These are phyloP conservation scores for Arthrocladium fulminans DNA, from an alignment of 2,329 filamentous ascomycete genomes.

Conservation along the genomic window DNA sequence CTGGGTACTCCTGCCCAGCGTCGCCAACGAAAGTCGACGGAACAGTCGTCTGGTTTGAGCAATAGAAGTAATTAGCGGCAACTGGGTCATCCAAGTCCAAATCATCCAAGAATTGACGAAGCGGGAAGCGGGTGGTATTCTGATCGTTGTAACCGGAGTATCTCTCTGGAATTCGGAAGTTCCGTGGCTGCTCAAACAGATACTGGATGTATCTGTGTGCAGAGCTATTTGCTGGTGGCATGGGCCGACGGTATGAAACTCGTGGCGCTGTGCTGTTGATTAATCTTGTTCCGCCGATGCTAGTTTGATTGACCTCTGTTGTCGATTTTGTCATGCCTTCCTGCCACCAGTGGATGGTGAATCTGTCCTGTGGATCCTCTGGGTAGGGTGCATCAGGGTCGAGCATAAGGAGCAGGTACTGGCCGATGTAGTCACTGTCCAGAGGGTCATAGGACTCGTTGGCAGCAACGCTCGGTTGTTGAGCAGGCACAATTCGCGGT, in stretches of 20 bases:
- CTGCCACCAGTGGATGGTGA: conserved; percentile 19
- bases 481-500: conserved; percentile 10
- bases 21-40: conserved; percentile 16
- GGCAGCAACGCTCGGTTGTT: conserved; percentile 15
- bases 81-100: conserved; percentile 16
- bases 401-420: conserved; percentile 20
- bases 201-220: conserved; percentile 21
- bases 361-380: conserved; percentile 12
- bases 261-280: conserved; percentile 13
- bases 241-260: conserved; percentile 13
- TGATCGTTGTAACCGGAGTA: conserved; percentile 14
- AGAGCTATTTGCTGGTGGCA: conserved; percentile 19
- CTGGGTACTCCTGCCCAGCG: conserved; percentile 15
- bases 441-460: conserved; percentile 16
- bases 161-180: conserved; percentile 14
- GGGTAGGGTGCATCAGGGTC: conserved; percentile 20
- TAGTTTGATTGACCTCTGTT: conserved; percentile 6
- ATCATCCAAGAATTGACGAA: conserved; percentile 15
- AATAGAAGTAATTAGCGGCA: conserved; percentile 19
- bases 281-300: conserved; percentile 13
- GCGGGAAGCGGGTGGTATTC: conserved; percentile 16
- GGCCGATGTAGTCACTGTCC: conserved; percentile 13
- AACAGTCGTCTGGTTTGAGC: conserved; percentile 17
- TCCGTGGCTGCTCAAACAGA: conserved; percentile 17
- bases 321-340: conserved; percentile 12